Base-by-base conservation (phyloP, 148 eudicot species). In the Chenopodium album region DNA sequence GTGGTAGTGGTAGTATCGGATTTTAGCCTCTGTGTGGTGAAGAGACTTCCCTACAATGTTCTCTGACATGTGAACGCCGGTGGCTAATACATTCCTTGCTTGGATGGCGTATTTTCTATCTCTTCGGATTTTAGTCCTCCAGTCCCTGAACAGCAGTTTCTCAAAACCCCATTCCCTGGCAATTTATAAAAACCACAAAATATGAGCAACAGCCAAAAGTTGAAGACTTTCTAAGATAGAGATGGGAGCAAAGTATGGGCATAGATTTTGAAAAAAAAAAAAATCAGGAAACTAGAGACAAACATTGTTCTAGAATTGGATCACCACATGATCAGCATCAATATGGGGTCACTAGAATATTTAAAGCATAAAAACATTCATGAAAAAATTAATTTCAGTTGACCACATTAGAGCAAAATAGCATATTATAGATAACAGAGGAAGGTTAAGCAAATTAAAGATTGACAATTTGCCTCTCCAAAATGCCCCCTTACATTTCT, bases 1-100 rank as follows among this genome's bases (percentile, higher is more conserved):
- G 80, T 91, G 94, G 90, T 91, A 91, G 76, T 91, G 92, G 32
- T 88, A 91, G 80, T 89, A 91, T n/a, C 90, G 86, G 84, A 91
- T 88, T 68, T 87, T 89, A 1, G 78, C 48, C 77, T 84, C 89
- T 3, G 94, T 89, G 17, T 75, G 71, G 82, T 91, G 90, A 52
- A 83, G 72, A 0, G 92, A 82, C 54, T 87, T 83, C 16, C 94
- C 94, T 2, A 80, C 46, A 44, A 87, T 81, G 31, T 91, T 89
- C 80, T 91, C 90, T 0, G 94, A 91, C 89, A 91, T 88, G 87
- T 91, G 94, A 14, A 91, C 92, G 13, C 94, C 94, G 0, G 94
- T 87, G 3, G 94, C 90, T 48, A 46, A 86, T 0, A 86, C 92
- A 20, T 89, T 82, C 80, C 85, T 81, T 1, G 94, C 90, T 70